phyloP scores from a whole-genome alignment of 441 rosid species.

The Euphorbia celastroides region DNA sequence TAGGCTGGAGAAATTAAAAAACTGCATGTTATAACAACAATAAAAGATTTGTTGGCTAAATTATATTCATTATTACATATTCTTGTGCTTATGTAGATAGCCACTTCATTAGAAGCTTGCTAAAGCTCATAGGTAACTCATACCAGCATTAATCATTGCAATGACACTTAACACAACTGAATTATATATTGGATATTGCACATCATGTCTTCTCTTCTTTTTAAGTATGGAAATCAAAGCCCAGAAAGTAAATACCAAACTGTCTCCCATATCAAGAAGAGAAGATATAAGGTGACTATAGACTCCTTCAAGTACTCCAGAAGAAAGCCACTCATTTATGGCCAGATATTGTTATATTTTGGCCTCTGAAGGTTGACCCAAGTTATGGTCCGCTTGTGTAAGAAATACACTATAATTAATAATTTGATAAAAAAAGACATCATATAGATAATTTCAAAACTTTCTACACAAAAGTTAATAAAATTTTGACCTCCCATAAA shows the following conservation, averaged over 20 bases:
- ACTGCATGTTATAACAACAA: constrained; percentile 7
- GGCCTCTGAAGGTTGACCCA: constrained; percentile 1
- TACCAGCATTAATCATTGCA: background rate
- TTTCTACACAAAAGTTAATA: too few species aligned
- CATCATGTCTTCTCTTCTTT: too few species aligned
- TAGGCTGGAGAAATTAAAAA: constrained; percentile 46
- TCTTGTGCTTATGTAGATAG: background rate
- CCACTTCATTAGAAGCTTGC: background rate
- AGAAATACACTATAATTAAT: too few species aligned
- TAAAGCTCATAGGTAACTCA: background rate
- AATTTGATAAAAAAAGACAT: too few species aligned
- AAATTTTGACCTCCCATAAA: background rate
- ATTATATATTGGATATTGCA: background rate
- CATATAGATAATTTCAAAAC: too few species aligned
- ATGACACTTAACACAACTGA: background rate
- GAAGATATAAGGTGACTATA: background rate
- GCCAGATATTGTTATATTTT: background rate
- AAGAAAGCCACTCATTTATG: background rate
- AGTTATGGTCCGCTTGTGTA: background rate
- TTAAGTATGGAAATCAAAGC: background rate
- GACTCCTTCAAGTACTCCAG: background rate
- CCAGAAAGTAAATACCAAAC: background rate
- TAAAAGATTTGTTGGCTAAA: background rate
- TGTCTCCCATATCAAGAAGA: background rate
- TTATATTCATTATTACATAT: background rate